Base-by-base conservation (phyloP, 2,329 filamentous ascomycete species). In the Anthostomella pinea region DNA sequence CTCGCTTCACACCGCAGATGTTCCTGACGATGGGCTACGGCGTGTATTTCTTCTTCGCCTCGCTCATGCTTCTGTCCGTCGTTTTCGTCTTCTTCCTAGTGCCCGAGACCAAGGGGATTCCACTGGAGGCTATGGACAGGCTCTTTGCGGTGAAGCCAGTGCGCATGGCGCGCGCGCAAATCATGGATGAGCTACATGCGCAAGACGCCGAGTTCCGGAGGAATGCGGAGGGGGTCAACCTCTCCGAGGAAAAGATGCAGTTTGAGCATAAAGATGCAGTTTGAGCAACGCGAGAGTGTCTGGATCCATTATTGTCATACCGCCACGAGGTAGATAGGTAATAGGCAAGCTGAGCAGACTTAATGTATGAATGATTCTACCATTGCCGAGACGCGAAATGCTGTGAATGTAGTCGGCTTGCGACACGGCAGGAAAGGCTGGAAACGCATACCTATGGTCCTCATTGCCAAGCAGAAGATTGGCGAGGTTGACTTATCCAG, bases 21-120 rank as follows among this genome's bases (percentile, higher is more conserved):
- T 75, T 80, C 47, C 54, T 65, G 15, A 60, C 65, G 7, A 73
- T 76, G 68, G 64, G 66, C n/a, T 83, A 75, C 48, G 81, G 79
- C 16, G 79, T 83, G 0, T 85, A 82, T 60, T 77, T 84, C 50
- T 83, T 85, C 68, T 85, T 85, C 46, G 80, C 78, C 2, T 67
- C 72, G 0, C 65, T 83, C 30, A 83, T 82, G 70, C 58, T 83
- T 9, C 40, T 72, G 8, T 75, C 75, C 1, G 65, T 72, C 34
- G 40, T 75, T 35, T 85, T 81, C 45, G 72, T 81, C 17, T 83
- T 67, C 54, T 81, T 80, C 65, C 66, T 78, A 28, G 50, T 84
- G 0, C 81, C 81, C 1, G 81, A 85, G 65, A 85, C 81, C 3
- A 84, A 83, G 64, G 68, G 72, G 26, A 67, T 84, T 9, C 79